Base-by-base conservation (phyloP, 2,329 filamentous ascomycete species). In the Cercospora sp. region DNA sequence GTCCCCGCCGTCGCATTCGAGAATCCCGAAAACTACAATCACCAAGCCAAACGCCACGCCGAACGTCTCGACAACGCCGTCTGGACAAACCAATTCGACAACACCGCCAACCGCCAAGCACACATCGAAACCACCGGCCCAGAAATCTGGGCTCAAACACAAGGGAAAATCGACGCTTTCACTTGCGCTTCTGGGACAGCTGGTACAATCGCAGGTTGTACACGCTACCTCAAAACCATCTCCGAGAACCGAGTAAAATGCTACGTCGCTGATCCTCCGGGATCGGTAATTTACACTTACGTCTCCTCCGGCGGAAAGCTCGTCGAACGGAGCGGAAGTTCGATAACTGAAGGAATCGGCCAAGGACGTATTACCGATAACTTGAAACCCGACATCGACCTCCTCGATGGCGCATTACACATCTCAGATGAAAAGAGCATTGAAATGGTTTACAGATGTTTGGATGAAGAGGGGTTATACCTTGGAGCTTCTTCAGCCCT, bases 81-180 rank as follows among this genome's bases (percentile, higher is more conserved):
- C 13, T 99, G 95, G 95, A 99, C 95, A 55, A 96, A 99, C 82
- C 95, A 99, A 82, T 99, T 99, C 82, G 95, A 99, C 80, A 99
- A 99, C 83, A 89, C 86, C 63, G 95, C 95, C 63, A 99, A 99
- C 82, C 87, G 95, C 63, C 89, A 91, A 76, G 95, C 95, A 59
- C 95, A 99, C 79, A 90, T 98, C 74, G 94, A 97, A 84, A 98
- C 94, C 1, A 99, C 95, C 0, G 95, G 95, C 0, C 95, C 95
- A 0, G 95, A 99, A 82, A 97, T 99, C 78, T 99, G 95, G 95
- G 84, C 89, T 30, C 95, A 99, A 84, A 98, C 95, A 0, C 82
- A 79, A 2, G 94, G 95, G 40, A 90, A 90, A 72, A 82, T 99
- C 23, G 93, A 98, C 79, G 95, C 94, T 4, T 99, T 99, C 77